These are phyloP conservation scores for Podila epicladia DNA, from an alignment of 192 early-diverging fungal genomes.

Conservation along the genomic window DNA sequence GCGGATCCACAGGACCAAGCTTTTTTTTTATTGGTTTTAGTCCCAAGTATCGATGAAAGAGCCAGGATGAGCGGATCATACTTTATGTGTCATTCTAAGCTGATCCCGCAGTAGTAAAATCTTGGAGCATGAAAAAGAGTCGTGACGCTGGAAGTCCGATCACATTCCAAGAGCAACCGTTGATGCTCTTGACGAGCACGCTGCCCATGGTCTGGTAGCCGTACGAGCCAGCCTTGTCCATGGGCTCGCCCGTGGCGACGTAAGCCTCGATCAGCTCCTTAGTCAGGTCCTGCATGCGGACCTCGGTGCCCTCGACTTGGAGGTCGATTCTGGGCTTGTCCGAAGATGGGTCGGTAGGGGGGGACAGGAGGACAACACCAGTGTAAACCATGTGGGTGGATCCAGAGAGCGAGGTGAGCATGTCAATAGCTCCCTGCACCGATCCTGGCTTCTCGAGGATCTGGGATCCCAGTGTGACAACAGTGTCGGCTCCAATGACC, in stretches of 20 bases:
- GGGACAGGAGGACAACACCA: slow-evolving; percentile 69
- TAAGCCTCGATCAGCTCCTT: slow-evolving; percentile 74
- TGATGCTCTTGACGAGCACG: slow-evolving; percentile 75
- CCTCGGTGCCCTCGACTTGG: slow-evolving; percentile 72
- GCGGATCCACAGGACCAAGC: too few species aligned
- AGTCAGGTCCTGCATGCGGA: slow-evolving; percentile 69
- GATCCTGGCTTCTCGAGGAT: slow-evolving; percentile 88
- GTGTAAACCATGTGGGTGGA: slow-evolving; percentile 79
- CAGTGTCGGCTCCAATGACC: slow-evolving; percentile 87
- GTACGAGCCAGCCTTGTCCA: slow-evolving; percentile 88
- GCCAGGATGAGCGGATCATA: too few species aligned
- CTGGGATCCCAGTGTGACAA: slow-evolving; percentile 67
- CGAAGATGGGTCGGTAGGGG: slow-evolving; percentile 18
- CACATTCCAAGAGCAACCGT: slow-evolving; percentile 90
- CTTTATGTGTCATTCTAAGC: not conserved
- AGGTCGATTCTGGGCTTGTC: slow-evolving; percentile 22
- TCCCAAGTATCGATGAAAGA: not conserved
- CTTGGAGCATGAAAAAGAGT: slow-evolving; percentile 42
- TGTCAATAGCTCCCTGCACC: slow-evolving; percentile 64
- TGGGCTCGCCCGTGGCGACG: slow-evolving; percentile 59
- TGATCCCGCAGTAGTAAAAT: slow-evolving; percentile 5
- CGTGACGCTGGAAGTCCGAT: slow-evolving; percentile 59
- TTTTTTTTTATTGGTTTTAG: slow-evolving; percentile 6
- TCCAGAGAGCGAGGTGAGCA: slow-evolving; percentile 68
- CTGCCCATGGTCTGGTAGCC: slow-evolving; percentile 84